Evolutionary conservation across 768 basidiomycete genomes (phyloP), one percentile per base, ranked within the genome.

Genomic region (Tricholoma bakamatsutake): DNA sequence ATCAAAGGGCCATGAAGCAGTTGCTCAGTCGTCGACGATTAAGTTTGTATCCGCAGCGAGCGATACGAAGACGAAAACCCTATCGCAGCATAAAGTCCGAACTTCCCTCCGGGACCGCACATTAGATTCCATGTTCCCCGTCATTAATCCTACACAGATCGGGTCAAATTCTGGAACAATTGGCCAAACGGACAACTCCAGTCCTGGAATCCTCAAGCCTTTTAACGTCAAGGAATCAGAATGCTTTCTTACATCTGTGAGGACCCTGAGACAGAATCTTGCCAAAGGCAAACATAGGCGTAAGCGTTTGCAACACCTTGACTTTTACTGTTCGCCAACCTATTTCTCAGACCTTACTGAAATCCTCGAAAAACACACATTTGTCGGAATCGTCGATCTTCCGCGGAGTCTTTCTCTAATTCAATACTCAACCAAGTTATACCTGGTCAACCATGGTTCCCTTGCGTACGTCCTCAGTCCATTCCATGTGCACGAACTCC

Each of bases 121-220:
- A 0, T 79, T 99, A 13, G 96, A 98, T 65, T 93, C 93, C 0
- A 97, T 98, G 92, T 89, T 98, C 58, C 87, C 87, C 1, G 76
- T 89, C 9, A 63, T 71, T 21, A 82, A 85, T 58, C 80, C 84
- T 3, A 74, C 77, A 5, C 80, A 76, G 47, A 69, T 73, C 18
- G 67, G 28, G 24, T 15, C 67, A 2, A 65, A 64, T 1, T 53
- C 58, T 9, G 58, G 59, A 39, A 62, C 52, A 43, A 62, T 64
- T 49, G 61, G 60, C 3, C 61, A 65, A 31, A 48, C 54, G n/a
- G 51, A 60, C 52, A 57, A 64, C 53, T 51, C 64, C 31, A 59
- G 55, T 24, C 50, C 46, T 49, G 58, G 59, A 24, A 62, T 62
- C 11, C 56, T 62, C 13, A 78, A 72, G 61, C 73, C 68, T 53